Base-by-base conservation (phyloP, 2,329 filamentous ascomycete species). In the Lachnellula suecica region DNA sequence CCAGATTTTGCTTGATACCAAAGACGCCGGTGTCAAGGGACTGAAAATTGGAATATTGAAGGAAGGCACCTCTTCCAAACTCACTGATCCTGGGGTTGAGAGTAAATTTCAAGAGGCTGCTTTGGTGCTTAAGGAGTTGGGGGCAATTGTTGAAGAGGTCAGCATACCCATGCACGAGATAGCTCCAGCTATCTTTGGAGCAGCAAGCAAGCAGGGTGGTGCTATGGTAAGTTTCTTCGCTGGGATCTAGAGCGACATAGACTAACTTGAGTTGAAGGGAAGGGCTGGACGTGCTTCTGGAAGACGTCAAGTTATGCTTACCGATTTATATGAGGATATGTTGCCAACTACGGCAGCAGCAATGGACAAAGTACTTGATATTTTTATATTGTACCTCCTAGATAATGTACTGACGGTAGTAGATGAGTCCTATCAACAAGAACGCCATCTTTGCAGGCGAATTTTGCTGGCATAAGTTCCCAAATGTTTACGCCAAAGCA, bases 91-190 rank as follows among this genome's bases (percentile, higher is more conserved):
- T 64, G 44, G 58, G 66, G 1, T 67, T 65, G 0, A 44, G 31
- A 57, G 69, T 0, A 67, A 68, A 0, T 75, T 82, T 13, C 63
- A 69, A n/a, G 56, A 61, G 2, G 76, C 80, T 0, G 69, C 70
- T 0, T 61, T 65, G 2, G 70, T 66, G 19, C 72, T 81, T 49
- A 54, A 65, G 34, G 62, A 68, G 0, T 68, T 82, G 0, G 79
- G 79, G 0, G 79, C 79, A 4, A 68, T 58, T 0, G 69, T 83
- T 0, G 71, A 74, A 24, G 73, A 81, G 45, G 68, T 82, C 1
- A 79, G 76, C 0, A 67, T 83, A 10, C 79, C 79, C 0, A 60
- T 73, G 1, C 77, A 79, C 44, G 53, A 52, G 22, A 49, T 56
- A 19, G 59, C 51, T n/a, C 55, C 58, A 3, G 54, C 54, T 7